These are phyloP conservation scores for Dryadomyces quercus-mongolicae DNA, from an alignment of 2,329 filamentous ascomycete genomes.

Conservation along the genomic window DNA sequence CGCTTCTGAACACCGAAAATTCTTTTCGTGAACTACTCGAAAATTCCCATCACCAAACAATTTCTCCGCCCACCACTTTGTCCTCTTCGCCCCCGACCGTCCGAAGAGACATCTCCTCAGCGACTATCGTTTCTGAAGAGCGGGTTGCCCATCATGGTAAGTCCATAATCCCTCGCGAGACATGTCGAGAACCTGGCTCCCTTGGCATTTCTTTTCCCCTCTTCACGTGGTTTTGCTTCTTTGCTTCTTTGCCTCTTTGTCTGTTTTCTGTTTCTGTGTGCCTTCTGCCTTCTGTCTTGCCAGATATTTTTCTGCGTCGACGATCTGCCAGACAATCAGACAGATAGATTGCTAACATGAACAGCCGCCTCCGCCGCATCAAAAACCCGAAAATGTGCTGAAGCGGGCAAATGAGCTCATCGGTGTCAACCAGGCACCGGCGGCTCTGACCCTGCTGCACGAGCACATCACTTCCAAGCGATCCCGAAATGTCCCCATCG, in stretches of 20 bases:
- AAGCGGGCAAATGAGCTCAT: slow-evolving; percentile 98
- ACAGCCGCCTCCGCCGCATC: slow-evolving; percentile 84
- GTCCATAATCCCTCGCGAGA: slow-evolving; percentile 9
- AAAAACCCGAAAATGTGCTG: slow-evolving; percentile 98
- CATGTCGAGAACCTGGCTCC: not conserved
- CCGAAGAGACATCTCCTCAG: slow-evolving; percentile 4
- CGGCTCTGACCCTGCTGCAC: slow-evolving; percentile 88
- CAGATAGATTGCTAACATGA: not conserved
- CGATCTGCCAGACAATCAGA: too few species aligned
- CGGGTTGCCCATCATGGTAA: slow-evolving; percentile 40
- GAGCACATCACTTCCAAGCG: slow-evolving; percentile 99
- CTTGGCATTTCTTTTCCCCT: not conserved
- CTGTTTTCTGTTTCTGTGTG: too few species aligned
- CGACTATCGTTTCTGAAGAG: slow-evolving; percentile 21
- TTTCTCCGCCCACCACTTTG: not conserved
- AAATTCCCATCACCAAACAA: slow-evolving; percentile 1
- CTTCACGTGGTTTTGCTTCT: not conserved
- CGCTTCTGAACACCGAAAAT: slow-evolving; percentile 1
- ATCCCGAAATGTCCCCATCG: slow-evolving; percentile 93
- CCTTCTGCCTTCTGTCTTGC: too few species aligned
- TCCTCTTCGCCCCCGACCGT: slow-evolving; percentile 3
- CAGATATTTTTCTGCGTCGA: too few species aligned
- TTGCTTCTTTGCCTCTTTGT: not conserved
- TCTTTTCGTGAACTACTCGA: slow-evolving; percentile 1
- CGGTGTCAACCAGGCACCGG: slow-evolving; percentile 85